These are phyloP conservation scores for Apiosordaria backusii DNA, from an alignment of 495 filamentous ascomycete genomes.

Conservation along the genomic window DNA sequence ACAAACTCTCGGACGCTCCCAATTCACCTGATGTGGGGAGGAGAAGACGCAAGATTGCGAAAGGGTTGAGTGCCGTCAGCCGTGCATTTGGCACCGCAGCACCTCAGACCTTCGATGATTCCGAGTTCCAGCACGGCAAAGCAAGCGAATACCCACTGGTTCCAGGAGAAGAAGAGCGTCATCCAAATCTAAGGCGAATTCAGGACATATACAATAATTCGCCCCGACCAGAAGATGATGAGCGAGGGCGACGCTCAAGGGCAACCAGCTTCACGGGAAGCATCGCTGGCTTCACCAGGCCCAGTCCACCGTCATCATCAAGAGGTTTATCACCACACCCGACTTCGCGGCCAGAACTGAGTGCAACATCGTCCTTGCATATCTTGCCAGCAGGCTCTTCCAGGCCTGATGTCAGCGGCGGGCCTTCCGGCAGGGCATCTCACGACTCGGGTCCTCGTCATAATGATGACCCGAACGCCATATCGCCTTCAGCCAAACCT, in stretches of 20 bases:
- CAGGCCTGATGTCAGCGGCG: not conserved
- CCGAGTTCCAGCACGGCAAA: not conserved
- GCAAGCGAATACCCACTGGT: not conserved
- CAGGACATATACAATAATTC: slow-evolving; percentile 2
- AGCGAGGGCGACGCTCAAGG: slow-evolving; percentile 1
- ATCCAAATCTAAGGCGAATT: not conserved
- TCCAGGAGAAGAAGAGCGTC: not conserved
- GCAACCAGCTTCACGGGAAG: not conserved
- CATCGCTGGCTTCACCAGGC: not conserved
- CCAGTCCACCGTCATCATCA: not conserved
- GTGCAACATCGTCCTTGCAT: not conserved
- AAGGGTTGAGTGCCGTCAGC: not conserved
- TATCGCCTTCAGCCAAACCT: not conserved
- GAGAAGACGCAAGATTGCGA: not conserved
- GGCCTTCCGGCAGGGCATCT: not conserved
- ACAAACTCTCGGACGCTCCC: not conserved
- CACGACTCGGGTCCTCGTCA: not conserved
- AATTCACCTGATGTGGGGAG: not conserved
- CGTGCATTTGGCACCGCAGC: not conserved
- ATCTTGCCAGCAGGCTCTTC: not conserved
- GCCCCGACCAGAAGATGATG: slow-evolving; percentile 3
- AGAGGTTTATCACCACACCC: not conserved
- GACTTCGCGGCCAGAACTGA: not conserved
- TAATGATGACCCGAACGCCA: not conserved
- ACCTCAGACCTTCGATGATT: not conserved